phyloP scores from a whole-genome alignment of 306 rosid genomes.

The Castanea crenata region DNA sequence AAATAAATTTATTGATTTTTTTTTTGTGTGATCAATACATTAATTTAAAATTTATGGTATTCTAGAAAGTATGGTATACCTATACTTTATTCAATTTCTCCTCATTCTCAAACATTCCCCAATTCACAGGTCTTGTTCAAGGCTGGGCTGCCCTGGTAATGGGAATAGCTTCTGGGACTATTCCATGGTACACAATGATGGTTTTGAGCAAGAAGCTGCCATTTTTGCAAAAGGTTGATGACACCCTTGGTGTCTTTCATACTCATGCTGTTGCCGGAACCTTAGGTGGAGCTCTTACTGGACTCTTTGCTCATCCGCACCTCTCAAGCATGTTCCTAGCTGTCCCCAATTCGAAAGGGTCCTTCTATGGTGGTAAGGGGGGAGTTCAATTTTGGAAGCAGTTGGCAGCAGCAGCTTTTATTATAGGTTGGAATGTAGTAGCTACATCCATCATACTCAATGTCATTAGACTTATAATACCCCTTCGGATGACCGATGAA shows the following conservation, averaged over 20 bases:
- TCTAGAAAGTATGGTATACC: too few species aligned
- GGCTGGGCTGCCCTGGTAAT: conserved; percentile 23
- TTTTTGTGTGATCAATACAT: too few species aligned
- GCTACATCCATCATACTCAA: conserved; percentile 12
- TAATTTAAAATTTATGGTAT: too few species aligned
- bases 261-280: conserved; percentile 15
- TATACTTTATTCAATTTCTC: neutral
- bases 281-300: conserved; percentile 18
- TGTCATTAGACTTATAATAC: neutral
- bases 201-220: conserved; percentile 1
- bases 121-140: conserved; percentile 18
- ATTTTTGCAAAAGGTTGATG: conserved; percentile 1
- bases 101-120: neutral
- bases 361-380: conserved; percentile 12
- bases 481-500: conserved; percentile 2
- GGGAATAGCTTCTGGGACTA: conserved; percentile 15
- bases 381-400: conserved; percentile 13
- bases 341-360: neutral
- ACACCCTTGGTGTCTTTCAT: conserved; percentile 26
- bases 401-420: conserved; percentile 12
- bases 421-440: conserved; percentile 17
- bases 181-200: conserved; percentile 29
- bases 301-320: conserved; percentile 15
- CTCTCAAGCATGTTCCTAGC: neutral
- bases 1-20: too few species aligned